Base-by-base conservation (phyloP, 441 rosid genomes). In the Croton setiger region DNA sequence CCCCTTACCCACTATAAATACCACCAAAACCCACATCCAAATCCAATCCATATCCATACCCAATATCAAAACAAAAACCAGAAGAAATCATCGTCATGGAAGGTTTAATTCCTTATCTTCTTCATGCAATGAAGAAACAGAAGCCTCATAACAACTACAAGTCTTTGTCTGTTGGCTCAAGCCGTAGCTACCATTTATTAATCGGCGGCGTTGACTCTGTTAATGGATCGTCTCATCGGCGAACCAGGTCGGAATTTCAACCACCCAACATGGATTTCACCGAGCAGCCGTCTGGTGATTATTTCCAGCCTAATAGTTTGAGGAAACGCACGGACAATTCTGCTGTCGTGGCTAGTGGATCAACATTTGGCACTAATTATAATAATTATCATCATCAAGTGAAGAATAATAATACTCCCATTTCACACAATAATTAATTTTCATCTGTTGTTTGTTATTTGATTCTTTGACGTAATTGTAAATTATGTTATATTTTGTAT, bases 31-130 rank as follows among this genome's bases (percentile, higher is more conserved):
- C 0, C 21, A 10, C 31, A 41, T 23, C 3, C 39, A 39, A 53
- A 45, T 3, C 12, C 4, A 0, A 10, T 18, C 39, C 10, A 14
- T 39, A n/a, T 33, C 18, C 12, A 44, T 44, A 15, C 7, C 6
- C 20, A 15, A 15, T 4, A 48, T 0, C 52, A 48, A 48, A 5
- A 15, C 5, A 18, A 15, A 51, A 51, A 15, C 8, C 23, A 7
- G 33, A 65, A 71, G 69, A 55, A 11, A 53, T 53, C 4, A 85
- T 86, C 17, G 43, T 53, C 4, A 85, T 86, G 94, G 94, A 88
- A 68, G 94, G 94, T 14, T 70, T 86, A 63, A 86, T 88, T 63
- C 91, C 94, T 27, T 88, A 60, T 64, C 57, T 88, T 47, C 48
- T 86, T 18, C 86, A 78, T 63, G 85, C 82, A 45, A 69, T 88